Evolutionary conservation across 129 eudicot genomes (phyloP).

Genomic region (Arctium minus): DNA sequence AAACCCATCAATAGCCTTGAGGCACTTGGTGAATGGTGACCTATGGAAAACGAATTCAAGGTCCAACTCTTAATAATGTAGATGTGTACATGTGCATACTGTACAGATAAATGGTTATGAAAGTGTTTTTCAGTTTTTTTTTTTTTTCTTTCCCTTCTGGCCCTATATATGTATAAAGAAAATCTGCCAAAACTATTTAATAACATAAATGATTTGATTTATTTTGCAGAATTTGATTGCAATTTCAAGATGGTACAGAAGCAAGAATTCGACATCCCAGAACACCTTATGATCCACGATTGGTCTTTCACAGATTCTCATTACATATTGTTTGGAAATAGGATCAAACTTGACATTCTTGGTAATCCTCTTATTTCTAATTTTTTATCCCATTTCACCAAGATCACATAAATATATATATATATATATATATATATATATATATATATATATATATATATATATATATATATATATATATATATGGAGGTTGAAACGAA

Average conservation of each 20-base stretch:
- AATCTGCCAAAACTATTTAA: too few relatives aligned
- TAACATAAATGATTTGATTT: not conserved
- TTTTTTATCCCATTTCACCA: not conserved
- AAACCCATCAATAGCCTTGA: too few relatives aligned
- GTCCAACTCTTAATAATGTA: too few relatives aligned
- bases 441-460: not conserved
- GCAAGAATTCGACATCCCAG: constrained; percentile 67
- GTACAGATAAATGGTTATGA: too few relatives aligned
- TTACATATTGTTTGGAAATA: constrained; percentile 82
- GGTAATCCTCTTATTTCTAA: constrained; percentile 27
- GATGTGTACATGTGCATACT: not conserved
- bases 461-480: not conserved
- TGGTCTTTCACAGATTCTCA: constrained; percentile 94
- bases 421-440: not conserved
- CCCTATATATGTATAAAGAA: too few relatives aligned
- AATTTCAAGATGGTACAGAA: constrained; percentile 67
- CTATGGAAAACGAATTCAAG: too few relatives aligned
- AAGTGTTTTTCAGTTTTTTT: too few relatives aligned
- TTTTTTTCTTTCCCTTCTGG: too few relatives aligned
- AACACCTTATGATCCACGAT: constrained; percentile 94
- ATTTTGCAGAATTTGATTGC: constrained; percentile 68
- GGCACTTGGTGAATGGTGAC: too few relatives aligned
- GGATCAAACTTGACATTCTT: constrained; percentile 77
- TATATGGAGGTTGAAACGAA: too few relatives aligned
- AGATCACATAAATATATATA: too few relatives aligned